Base-by-base conservation (phyloP, 2,329 filamentous ascomycete species). In the Penicillium sp. region DNA sequence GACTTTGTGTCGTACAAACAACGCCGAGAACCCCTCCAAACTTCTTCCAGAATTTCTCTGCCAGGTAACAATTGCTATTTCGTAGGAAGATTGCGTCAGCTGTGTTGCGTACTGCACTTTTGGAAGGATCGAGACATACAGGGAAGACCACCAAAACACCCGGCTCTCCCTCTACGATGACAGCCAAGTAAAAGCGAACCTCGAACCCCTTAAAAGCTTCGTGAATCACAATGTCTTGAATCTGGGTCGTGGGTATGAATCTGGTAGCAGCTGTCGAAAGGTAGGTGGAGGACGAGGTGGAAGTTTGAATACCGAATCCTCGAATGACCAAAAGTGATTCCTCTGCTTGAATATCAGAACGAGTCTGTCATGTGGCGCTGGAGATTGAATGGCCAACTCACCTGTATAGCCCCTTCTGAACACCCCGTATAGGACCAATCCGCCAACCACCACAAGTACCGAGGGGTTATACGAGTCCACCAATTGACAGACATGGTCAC, bases 91-190 rank as follows among this genome's bases (percentile, higher is more conserved):
- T 4, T 26, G 8, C 12, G 33, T 55, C 51, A 53, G 43, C 18
- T 9, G 44, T 28, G 29, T 32, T 46, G 29, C 28, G 28, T 35
- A 39, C 18, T 18, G 18, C 18, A 18, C 18, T 6, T 46, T 5
- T 38, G 18, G 41, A 5, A 26, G 37, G 32, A 5, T 24, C 6
- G 24, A 6, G 25, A 70, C 76, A 59, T 65, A 82, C 79, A 3
- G 91, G 91, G 66, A 98, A 98, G 3, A 97, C 90, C n/a, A 98
- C 91, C 0, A 97, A 87, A 4, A 95, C 80, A 56, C 93, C 85
- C 46, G 85, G 80, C 70, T 97, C 91, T 2, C 84, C 90, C 58
- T 94, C 86, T 13, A 97, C 89, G 45, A 97, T 85, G 28, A 97
- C 87, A 4, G 88, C 82, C 7, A 98, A 73, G 64, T 95, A 96